These are phyloP conservation scores for Ophiocordyceps sinensis DNA, from an alignment of 2,329 filamentous ascomycete genomes.

Conservation along the genomic window DNA sequence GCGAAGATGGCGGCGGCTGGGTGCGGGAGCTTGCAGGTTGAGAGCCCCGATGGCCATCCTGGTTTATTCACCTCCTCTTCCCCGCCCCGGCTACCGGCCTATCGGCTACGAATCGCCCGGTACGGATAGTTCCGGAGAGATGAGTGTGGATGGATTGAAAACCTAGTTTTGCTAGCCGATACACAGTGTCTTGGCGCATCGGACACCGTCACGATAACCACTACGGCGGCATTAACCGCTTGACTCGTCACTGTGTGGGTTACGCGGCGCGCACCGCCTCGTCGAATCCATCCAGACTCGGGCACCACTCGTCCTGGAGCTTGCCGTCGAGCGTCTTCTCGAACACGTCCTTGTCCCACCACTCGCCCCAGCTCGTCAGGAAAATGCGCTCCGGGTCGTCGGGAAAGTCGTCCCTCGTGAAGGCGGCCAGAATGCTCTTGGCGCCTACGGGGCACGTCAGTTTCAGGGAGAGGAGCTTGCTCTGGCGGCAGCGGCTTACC, in stretches of 20 bases:
- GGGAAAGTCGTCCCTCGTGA: conserved; percentile 30
- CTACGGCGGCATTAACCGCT: too few relatives aligned
- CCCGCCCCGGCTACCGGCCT: too few relatives aligned
- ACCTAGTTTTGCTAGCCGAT: too few relatives aligned
- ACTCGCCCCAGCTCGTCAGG: conserved; percentile 41
- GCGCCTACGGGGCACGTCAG: conserved; percentile 20
- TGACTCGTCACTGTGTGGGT: too few relatives aligned
- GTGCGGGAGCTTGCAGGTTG: too few relatives aligned
- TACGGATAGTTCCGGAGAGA: too few relatives aligned
- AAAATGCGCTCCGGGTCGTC: conserved; percentile 37
- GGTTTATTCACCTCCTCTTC: too few relatives aligned
- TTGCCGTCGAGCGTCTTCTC: conserved; percentile 25
- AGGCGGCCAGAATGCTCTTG: conserved; percentile 26
- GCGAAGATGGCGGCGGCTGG: not conserved
- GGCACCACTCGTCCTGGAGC: conserved; percentile 37
- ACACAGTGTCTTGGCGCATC: too few relatives aligned
- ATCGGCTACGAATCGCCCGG: too few relatives aligned
- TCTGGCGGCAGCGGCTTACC: conserved; percentile 16
- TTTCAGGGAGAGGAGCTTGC: not conserved
- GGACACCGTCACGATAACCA: too few relatives aligned
- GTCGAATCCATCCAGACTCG: conserved; percentile 32
- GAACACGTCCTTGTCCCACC: conserved; percentile 33
- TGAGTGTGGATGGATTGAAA: too few relatives aligned
- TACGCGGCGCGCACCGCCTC: conserved; percentile 26
- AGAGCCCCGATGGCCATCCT: too few relatives aligned